Evolutionary conservation across 768 basidiomycete species (phyloP), one percentile per base, ranked within the genome.

Genomic region (Termitomyces eurrhizus): DNA sequence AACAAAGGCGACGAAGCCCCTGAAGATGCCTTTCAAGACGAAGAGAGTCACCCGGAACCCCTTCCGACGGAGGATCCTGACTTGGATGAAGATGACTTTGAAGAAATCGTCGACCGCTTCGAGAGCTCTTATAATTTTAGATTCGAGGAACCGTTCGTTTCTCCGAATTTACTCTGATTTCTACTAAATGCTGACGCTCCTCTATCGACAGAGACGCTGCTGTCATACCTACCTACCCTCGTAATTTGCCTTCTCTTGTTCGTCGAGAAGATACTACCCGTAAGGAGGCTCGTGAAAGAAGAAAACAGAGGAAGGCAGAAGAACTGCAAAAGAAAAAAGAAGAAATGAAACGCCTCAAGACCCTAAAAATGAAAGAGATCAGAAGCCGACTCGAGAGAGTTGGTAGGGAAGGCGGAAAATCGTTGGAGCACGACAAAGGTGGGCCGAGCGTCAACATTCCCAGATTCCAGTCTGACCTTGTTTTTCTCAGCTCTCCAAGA

Each of bases 91-190:
- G 85, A 88, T 39, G 83, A 90, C 18, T 97, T 97, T 66, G 94
- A 97, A 57, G 93, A 96, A 48, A 86, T 92, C 63, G 90, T 87
- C 6, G 95, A 97, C 33, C 84, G 85, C 48, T 99, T 98, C 65
- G 97, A 99, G 75, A 86, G 85, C n/a, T 91, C 90, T 16, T 99
- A 98, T 76, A 98, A 98, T 73, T 97, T 97, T 77, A 87, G 97
- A 56, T 99, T 93, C 71, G 96, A 99, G 72, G 96, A 99, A 73
- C 90, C 92, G 85, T 93, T 68, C 67, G 93, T 86, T 60, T 50
- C 14, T 39, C 61, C 41, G 9, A 54, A 21, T 68, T 33, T 65
- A 65, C 48, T 48, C 46, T 49, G 14, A 39, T 37, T 33, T n/a
- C 29, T 29, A 24, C 51, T 37, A 16, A 45, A 14, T 4, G 4